Percentiles rank a stretch among this genome's conserved stretches.
Conservation (phyloP, 2,329 filamentous ascomycete species). For the Fusarium annulatum region DNA sequence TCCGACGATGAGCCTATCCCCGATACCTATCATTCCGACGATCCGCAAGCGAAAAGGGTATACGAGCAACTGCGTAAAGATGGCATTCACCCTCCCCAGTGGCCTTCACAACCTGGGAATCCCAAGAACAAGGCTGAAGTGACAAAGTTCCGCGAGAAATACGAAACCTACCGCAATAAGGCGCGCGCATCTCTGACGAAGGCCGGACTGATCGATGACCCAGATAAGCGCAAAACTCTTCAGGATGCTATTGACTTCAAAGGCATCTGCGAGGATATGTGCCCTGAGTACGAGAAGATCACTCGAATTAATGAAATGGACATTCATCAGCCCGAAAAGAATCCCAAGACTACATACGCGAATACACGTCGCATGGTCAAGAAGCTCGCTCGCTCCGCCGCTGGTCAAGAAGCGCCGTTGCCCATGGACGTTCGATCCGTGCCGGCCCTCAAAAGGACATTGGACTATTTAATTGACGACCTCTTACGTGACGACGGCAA, state of each 20-base stretch:
- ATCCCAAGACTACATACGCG: conserved; percentile 57
- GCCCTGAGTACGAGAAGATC: conserved; percentile 73
- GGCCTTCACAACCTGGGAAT: conserved; percentile 67
- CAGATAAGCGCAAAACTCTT: conserved; percentile 70
- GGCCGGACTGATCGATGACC: conserved; percentile 72
- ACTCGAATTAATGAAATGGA: conserved; percentile 71
- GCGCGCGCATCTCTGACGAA: conserved; percentile 68
- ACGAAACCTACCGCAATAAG: conserved; percentile 67
- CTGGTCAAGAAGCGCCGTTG: conserved; percentile 73
- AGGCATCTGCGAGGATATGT: conserved; percentile 77
- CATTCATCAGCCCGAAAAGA: conserved; percentile 67
- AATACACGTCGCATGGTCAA: conserved; percentile 70
- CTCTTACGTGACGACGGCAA: conserved; percentile 66
- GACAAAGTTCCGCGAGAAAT: conserved; percentile 65
- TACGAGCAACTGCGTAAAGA: conserved; percentile 65
- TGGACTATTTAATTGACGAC: conserved; percentile 72
- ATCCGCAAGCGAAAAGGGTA: conserved; percentile 62
- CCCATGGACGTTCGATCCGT: conserved; percentile 76
- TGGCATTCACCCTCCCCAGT: conserved; percentile 63
- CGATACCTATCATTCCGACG: conserved; percentile 43
- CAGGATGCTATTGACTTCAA: conserved; percentile 74
- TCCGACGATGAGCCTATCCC: conserved; percentile 32
- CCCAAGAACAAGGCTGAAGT: conserved; percentile 62
- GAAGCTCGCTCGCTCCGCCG: conserved; percentile 73
- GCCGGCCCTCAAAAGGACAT: conserved; percentile 65